Evolutionary conservation across 2,329 filamentous ascomycete genomes (phyloP).

Genomic region (Neofusicoccum umdonicola): DNA sequence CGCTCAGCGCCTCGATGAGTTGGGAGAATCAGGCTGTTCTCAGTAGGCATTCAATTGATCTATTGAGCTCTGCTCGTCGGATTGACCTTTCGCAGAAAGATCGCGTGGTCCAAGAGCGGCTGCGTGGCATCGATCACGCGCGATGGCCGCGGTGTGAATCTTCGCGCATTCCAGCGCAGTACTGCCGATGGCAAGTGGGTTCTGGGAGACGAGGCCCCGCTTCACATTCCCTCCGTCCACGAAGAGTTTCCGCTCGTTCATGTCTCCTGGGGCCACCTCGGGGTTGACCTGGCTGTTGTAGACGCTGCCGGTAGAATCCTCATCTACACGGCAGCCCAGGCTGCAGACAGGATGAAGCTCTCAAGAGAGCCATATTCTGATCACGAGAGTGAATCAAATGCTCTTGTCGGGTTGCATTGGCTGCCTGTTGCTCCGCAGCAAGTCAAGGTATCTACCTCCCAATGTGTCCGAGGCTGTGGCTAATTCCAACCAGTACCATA

Average conservation of each 20-base stretch:
- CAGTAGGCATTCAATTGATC: conserved; percentile 58
- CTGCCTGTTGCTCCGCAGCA: conserved; percentile 51
- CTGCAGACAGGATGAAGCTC: conserved; percentile 68
- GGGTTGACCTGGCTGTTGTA: conserved; percentile 77
- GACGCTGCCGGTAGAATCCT: conserved; percentile 76
- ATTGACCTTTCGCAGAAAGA: conserved; percentile 53
- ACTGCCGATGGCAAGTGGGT: conserved; percentile 71
- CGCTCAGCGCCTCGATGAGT: conserved; percentile 70
- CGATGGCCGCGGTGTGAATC: conserved; percentile 67
- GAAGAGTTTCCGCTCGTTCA: conserved; percentile 71
- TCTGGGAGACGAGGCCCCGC: conserved; percentile 68
- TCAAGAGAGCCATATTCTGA: conserved; percentile 65
- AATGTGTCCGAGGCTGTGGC: background rate
- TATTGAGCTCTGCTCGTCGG: background rate
- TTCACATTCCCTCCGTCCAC: conserved; percentile 61
- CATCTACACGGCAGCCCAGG: conserved; percentile 68
- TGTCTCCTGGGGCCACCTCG: conserved; percentile 75
- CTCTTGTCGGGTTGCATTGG: conserved; percentile 85
- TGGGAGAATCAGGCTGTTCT: conserved; percentile 73
- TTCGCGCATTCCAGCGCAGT: conserved; percentile 70
- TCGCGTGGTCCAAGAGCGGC: conserved; percentile 86
- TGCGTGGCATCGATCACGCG: conserved; percentile 78
- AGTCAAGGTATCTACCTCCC: conserved; percentile 30
- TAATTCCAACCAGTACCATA: conserved; percentile 30
- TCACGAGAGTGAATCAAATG: conserved; percentile 68